These are phyloP conservation scores for Earliella scabrosa DNA, from an alignment of 1,284 basidiomycete genomes.

Conservation along the genomic window DNA sequence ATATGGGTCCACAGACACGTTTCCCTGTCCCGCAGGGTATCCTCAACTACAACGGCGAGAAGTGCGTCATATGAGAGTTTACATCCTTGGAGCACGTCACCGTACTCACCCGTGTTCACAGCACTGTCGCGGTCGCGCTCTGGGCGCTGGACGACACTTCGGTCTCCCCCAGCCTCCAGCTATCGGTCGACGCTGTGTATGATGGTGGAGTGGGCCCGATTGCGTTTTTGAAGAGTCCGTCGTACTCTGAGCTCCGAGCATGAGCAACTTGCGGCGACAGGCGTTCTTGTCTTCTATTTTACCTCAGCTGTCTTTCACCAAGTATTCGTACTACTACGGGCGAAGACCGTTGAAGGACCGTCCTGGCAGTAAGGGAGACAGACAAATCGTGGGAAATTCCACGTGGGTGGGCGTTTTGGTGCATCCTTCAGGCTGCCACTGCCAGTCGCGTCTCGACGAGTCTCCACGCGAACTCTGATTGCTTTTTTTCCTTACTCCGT, in stretches of 20 bases:
- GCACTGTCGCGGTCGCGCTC: constrained; percentile 72
- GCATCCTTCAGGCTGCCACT: too few species aligned
- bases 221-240: constrained; percentile 59
- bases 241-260: not conserved
- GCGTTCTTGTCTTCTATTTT: not conserved
- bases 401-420: too few species aligned
- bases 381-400: too few species aligned
- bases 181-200: constrained; percentile 60
- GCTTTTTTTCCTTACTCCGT: too few species aligned
- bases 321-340: too few species aligned
- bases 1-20: constrained; percentile 65
- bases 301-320: too few species aligned
- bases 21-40: constrained; percentile 81
- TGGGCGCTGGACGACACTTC: constrained; percentile 63
- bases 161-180: constrained; percentile 54
- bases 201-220: constrained; percentile 70
- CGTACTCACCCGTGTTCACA: constrained; percentile 31
- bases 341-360: too few species aligned
- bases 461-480: too few species aligned
- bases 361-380: too few species aligned
- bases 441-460: too few species aligned
- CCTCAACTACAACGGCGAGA: constrained; percentile 68
- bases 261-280: not conserved
- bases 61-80: constrained; percentile 79
- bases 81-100: not conserved